Evolutionary conservation across 495 filamentous ascomycete species (phyloP).

Genomic region (Lepraria neglecta): DNA sequence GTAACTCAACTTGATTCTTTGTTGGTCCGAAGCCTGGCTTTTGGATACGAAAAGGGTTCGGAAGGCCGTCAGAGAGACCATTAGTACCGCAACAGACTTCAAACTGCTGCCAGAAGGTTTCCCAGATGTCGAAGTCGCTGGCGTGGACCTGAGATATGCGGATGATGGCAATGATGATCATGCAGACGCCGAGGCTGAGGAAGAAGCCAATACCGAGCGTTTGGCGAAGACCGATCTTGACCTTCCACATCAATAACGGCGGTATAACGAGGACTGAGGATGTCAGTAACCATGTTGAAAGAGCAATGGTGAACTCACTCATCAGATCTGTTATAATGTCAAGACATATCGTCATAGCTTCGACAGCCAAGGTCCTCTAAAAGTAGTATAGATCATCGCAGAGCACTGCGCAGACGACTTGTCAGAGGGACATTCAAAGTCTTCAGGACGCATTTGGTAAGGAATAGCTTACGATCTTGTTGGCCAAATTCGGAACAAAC

Average conservation of each 20-base stretch:
- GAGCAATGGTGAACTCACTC: slow-evolving; percentile 19
- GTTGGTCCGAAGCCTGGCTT: neutral
- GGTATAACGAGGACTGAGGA: slow-evolving; percentile 30
- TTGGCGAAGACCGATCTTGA: slow-evolving; percentile 22
- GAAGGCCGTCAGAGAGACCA: slow-evolving; percentile 23
- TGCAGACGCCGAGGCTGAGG: slow-evolving; percentile 29
- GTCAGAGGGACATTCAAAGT: neutral
- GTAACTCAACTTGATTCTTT: slow-evolving; percentile 4
- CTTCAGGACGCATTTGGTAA: neutral
- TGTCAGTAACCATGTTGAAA: neutral
- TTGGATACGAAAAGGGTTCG: slow-evolving; percentile 16
- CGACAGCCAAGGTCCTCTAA: slow-evolving; percentile 12
- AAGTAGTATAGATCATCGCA: slow-evolving; percentile 20
- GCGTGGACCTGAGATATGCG: slow-evolving; percentile 21
- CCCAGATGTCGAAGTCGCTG: slow-evolving; percentile 14
- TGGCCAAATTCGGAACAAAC: slow-evolving; percentile 16
- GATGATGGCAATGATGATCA: slow-evolving; percentile 30
- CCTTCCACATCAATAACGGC: slow-evolving; percentile 27
- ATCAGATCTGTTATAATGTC: slow-evolving; percentile 28
- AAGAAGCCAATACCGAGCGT: slow-evolving; percentile 29
- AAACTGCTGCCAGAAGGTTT: slow-evolving; percentile 21
- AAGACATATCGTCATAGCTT: slow-evolving; percentile 20
- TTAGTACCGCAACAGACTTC: slow-evolving; percentile 21
- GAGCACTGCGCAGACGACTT: neutral
- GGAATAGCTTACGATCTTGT: neutral